These are phyloP conservation scores for Saccharata proteae DNA, from an alignment of 2,329 filamentous ascomycete species.

Conservation along the genomic window DNA sequence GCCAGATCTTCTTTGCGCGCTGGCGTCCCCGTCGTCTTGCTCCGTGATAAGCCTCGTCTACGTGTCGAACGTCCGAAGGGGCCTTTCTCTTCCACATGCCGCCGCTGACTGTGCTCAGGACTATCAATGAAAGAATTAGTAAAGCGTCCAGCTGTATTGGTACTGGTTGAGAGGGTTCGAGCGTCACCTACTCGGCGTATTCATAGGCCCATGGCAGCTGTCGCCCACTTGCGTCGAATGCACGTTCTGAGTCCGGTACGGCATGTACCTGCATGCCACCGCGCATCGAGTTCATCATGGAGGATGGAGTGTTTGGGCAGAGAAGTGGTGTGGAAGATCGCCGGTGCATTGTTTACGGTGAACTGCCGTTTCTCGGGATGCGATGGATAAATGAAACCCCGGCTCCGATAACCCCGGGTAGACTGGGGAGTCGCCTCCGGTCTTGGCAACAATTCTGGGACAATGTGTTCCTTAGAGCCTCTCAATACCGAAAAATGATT, in stretches of 20 bases:
- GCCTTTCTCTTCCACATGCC: conserved; percentile 46
- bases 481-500: too few species aligned
- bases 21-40: conserved; percentile 45
- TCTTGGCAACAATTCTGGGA: too few species aligned
- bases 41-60: conserved; percentile 34
- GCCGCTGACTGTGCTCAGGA: conserved; percentile 35
- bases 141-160: conserved; percentile 4
- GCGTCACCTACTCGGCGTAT: conserved; percentile 43
- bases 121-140: conserved; percentile 14
- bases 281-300: conserved; percentile 8
- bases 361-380: too few species aligned
- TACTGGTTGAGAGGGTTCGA: background rate
- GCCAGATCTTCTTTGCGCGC: conserved; percentile 45
- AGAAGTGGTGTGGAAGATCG: conserved; percentile 9
- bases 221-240: conserved; percentile 46
- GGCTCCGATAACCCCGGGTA: too few species aligned
- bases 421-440: too few species aligned
- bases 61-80: conserved; percentile 45
- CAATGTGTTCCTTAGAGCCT: too few species aligned
- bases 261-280: conserved; percentile 51
- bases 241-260: conserved; percentile 50
- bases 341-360: background rate
- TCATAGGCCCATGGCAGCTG: conserved; percentile 52
- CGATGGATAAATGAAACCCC: too few species aligned
- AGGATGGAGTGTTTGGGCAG: conserved; percentile 7